Evolutionary conservation across 2,329 filamentous ascomycete genomes (phyloP).

Genomic region (Sphaerulina populicola): DNA sequence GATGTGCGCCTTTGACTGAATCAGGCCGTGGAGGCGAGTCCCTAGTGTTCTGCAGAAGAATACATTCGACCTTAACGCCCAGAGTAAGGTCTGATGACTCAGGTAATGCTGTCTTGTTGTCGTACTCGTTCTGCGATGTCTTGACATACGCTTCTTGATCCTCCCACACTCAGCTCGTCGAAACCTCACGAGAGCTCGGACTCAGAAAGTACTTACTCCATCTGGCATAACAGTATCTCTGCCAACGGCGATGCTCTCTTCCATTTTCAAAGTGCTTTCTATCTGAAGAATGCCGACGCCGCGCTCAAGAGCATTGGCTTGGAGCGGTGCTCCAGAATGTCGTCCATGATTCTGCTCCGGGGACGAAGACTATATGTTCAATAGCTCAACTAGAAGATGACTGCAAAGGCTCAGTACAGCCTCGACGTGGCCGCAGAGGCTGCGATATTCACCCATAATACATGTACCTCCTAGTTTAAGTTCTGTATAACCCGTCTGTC

Average conservation of each 20-base stretch:
- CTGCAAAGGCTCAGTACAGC: too few species aligned
- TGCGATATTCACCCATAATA: too few species aligned
- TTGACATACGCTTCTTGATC: neutral
- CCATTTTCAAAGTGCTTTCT: neutral
- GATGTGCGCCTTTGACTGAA: neutral
- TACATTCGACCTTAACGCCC: constrained; percentile 15
- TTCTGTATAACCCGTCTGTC: too few species aligned
- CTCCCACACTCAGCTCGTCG: neutral
- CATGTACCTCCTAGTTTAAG: too few species aligned
- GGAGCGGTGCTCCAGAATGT: too few species aligned
- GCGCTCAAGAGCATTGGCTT: too few species aligned
- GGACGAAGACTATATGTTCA: too few species aligned
- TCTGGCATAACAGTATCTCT: neutral
- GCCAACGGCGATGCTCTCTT: neutral
- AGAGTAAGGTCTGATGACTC: constrained; percentile 6
- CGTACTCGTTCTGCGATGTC: neutral
- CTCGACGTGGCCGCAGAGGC: too few species aligned
- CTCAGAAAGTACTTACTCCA: neutral
- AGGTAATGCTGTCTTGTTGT: neutral
- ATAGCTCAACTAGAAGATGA: too few species aligned
- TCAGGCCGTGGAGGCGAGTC: neutral
- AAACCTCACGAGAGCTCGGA: neutral
- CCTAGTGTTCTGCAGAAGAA: constrained; percentile 6
- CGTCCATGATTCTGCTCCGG: too few species aligned
- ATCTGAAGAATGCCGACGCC: too few species aligned